Base-by-base conservation (phyloP, 2,329 filamentous ascomycete genomes). In the Acarospora socialis region DNA sequence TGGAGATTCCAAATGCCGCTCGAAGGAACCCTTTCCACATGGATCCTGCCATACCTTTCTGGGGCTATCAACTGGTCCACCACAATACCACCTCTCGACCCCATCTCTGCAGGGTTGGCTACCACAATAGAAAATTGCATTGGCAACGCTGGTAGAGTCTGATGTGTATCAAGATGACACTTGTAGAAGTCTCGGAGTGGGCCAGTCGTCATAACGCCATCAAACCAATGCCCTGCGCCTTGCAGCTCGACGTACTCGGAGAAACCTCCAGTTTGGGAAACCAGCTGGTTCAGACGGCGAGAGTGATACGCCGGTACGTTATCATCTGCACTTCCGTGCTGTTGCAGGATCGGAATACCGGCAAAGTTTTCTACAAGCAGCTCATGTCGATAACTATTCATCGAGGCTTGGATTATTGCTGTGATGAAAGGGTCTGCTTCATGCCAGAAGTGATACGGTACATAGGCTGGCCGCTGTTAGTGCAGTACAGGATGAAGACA, bases 231-330 rank as follows among this genome's bases (percentile, higher is more conserved):
- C 6, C 55, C 58, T 31, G 56, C 53, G 10, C 53, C 59, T 7
- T 53, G 46, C 16, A 73, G 46, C 44, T 73, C 70, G 25, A 57
- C 46, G 43, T 70, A 73, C 5, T 50, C n/a, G 7, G 60, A 60
- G 4, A 55, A 45, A 26, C 50, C 53, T 5, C 52, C 56, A 29
- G 50, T 48, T 40, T 66, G 54, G 14, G 51, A 51, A 8, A 68
- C 47, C 24, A 68, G 51, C 36, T 66, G 58, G 26, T 59, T 57
- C 48, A 73, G 62, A 7, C 69, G 49, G 6, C 69, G 56, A 4
- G 68, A 71, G 46, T 73, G 61, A 41, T 68, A 73, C 4, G 58
- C 52, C 1, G 69, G 70, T 3, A 74, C 69, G 43, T 73, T 74
- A 40, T 70, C 65, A 43, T 73, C 70, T 7, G 51, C 43, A 17